Evolutionary conservation across 2,329 filamentous ascomycete species (phyloP).

Genomic region (Alternaria atra): DNA sequence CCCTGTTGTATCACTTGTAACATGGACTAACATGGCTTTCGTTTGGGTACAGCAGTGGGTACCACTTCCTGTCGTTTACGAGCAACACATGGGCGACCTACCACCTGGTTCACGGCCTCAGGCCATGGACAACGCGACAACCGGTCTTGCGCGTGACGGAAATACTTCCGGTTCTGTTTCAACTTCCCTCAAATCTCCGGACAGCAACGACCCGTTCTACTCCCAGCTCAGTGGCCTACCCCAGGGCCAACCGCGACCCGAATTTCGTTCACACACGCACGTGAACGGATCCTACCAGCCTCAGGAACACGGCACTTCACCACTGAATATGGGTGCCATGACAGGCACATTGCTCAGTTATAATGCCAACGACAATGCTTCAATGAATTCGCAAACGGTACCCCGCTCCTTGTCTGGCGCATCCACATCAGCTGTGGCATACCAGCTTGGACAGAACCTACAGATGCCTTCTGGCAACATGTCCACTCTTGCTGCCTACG

Average conservation of each 20-base stretch:
- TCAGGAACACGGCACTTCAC: slow-evolving; percentile 37
- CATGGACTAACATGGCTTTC: slow-evolving; percentile 55
- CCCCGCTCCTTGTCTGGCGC: slow-evolving; percentile 49
- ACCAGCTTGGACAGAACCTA: slow-evolving; percentile 51
- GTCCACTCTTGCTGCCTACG: slow-evolving; percentile 38
- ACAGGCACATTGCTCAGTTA: slow-evolving; percentile 50
- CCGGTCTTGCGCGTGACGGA: slow-evolving; percentile 40
- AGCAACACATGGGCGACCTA: slow-evolving; percentile 54
- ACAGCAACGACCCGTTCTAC: slow-evolving; percentile 46
- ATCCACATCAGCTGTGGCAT: slow-evolving; percentile 52
- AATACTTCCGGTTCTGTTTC: slow-evolving; percentile 27
- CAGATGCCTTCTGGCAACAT: slow-evolving; percentile 44
- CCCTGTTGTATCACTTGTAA: slow-evolving; percentile 30
- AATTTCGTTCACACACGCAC: slow-evolving; percentile 40
- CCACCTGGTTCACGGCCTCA: slow-evolving; percentile 42
- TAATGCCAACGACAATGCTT: slow-evolving; percentile 27
- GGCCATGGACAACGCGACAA: slow-evolving; percentile 41
- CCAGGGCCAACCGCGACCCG: slow-evolving; percentile 38
- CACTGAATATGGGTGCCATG: slow-evolving; percentile 51
- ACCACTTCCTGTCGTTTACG: slow-evolving; percentile 51
- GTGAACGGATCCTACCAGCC: slow-evolving; percentile 32
- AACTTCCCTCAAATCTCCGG: slow-evolving; percentile 30
- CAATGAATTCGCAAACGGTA: slow-evolving; percentile 30
- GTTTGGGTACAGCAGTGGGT: slow-evolving; percentile 56
- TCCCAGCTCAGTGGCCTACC: slow-evolving; percentile 49